Evolutionary conservation across 1,284 basidiomycete species (phyloP), one percentile per base, ranked within the genome.

Genomic region (Schizophyllum amplum): DNA sequence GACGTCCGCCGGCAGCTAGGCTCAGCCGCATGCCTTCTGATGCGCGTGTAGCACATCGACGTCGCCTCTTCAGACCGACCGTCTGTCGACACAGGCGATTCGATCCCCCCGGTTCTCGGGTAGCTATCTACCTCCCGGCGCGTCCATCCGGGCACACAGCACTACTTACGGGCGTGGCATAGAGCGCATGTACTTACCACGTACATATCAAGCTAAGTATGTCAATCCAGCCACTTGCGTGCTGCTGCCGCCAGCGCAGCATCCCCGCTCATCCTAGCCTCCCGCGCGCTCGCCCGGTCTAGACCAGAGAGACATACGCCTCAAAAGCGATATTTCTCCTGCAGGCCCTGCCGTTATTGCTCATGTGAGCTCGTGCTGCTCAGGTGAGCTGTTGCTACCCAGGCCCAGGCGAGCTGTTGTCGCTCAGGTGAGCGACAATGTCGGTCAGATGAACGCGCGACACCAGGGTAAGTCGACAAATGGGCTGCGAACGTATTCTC

Each of bases 1-100:
- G 96, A 98, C 69, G 81, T 98, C 59, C 80, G 97, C 61, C 77
- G 91, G 62, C 89, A 94, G 59, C 75, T 99, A 9, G 94, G 90
- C 21, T 93, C 92, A 65, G 91, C 84, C 27, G 75, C 76, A 6
- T 75, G 72, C 60, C 66, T 79, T 46, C 60, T 80, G 57, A 52
- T 24, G 20, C 24, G 48, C 48, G 24, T 50, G 22, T 50, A 42
- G 33, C 33, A 42, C 33, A 13, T 9, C 17, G 13, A 17, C 33
- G 11, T 13, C 11, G 33, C 33, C 11, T 17, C 33, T 42, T 2
- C 33, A 2, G 17, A 17, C 7, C 11, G 13, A 42, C 33, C 33
- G 17, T 42, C 33, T 42, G 33, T 42, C 33, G 33, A 17, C 33
- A 9, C 33, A 42, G 33, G 33, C 33, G 33, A 4, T 33, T 13